Evolutionary conservation across 768 basidiomycete genomes (phyloP).

Genomic region (Psilocybe cyanescens): DNA sequence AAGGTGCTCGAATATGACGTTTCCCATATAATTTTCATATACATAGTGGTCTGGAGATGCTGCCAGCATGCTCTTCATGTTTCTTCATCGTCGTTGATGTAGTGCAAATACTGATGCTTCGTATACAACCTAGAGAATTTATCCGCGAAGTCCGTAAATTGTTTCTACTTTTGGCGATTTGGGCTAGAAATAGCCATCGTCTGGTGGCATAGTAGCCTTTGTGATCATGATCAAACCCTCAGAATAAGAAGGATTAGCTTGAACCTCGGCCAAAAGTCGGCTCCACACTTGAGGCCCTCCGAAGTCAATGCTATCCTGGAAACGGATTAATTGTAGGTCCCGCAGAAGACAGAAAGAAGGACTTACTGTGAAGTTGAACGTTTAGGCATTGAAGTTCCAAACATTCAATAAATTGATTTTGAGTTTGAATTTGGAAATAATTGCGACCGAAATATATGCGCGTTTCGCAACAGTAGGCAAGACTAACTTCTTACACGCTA

Average conservation of each 20-base stretch:
- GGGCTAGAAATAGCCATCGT: not conserved
- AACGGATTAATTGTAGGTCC: too few species aligned
- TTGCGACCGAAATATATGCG: too few species aligned
- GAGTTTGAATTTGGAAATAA: too few species aligned
- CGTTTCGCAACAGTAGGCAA: too few species aligned
- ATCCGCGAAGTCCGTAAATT: not conserved
- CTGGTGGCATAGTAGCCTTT: too few species aligned
- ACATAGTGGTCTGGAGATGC: not conserved
- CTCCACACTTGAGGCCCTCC: not conserved
- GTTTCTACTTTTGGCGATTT: not conserved
- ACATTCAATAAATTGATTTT: too few species aligned
- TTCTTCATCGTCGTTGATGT: not conserved
- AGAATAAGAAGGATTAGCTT: not conserved
- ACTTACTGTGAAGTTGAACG: too few species aligned
- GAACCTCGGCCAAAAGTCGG: not conserved
- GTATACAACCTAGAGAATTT: not conserved
- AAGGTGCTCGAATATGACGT: not conserved
- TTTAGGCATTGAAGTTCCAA: too few species aligned
- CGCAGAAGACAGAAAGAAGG: too few species aligned
- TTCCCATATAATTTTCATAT: not conserved
- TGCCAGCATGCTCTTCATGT: not conserved
- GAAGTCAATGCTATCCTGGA: too few species aligned
- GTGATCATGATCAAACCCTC: not conserved
- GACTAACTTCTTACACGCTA: too few species aligned
- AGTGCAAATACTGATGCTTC: not conserved